phyloP scores from a whole-genome alignment of 805 yeast species.

The Cyberlindnera saturnus region DNA sequence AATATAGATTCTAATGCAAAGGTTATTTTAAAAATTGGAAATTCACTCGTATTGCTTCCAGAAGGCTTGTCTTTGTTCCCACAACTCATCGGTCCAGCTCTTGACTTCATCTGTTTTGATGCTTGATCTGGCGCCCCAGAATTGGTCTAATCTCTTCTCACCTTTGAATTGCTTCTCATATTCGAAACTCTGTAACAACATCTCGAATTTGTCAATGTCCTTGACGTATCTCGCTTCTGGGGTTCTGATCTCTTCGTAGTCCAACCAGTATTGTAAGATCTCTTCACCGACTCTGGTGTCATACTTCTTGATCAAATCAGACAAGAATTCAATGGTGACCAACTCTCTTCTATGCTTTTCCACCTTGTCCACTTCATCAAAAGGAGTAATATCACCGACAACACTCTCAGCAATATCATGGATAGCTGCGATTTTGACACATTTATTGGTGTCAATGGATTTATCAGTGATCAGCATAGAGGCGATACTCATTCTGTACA shows the following conservation, averaged over 20 bases:
- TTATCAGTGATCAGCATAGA: slow-evolving; percentile 56
- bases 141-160: slow-evolving; percentile 57
- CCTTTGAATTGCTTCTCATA: slow-evolving; percentile 67
- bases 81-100: slow-evolving; percentile 57
- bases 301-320: slow-evolving; percentile 57
- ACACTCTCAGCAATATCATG: slow-evolving; percentile 94
- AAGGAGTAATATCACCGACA: slow-evolving; percentile 93
- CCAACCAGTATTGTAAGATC: slow-evolving; percentile 71
- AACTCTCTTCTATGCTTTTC: slow-evolving; percentile 85
- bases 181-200: slow-evolving; percentile 76
- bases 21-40: neutral
- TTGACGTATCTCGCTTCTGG: slow-evolving; percentile 86
- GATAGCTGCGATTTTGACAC: slow-evolving; percentile 79
- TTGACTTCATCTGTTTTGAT: slow-evolving; percentile 71
- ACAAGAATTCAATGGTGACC: slow-evolving; percentile 61
- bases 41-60: slow-evolving; percentile 25
- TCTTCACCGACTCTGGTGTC: slow-evolving; percentile 57
- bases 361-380: slow-evolving; percentile 60
- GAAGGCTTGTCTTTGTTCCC: slow-evolving; percentile 38
- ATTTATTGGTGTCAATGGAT: slow-evolving; percentile 54
- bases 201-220: slow-evolving; percentile 89
- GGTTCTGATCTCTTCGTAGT: slow-evolving; percentile 79
- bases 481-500: slow-evolving; percentile 89
- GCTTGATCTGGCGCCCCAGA: slow-evolving; percentile 52
- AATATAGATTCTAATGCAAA: neutral